These are phyloP conservation scores for Cymbidium sinense DNA, from an alignment of 106 monocot genomes.

Conservation along the genomic window DNA sequence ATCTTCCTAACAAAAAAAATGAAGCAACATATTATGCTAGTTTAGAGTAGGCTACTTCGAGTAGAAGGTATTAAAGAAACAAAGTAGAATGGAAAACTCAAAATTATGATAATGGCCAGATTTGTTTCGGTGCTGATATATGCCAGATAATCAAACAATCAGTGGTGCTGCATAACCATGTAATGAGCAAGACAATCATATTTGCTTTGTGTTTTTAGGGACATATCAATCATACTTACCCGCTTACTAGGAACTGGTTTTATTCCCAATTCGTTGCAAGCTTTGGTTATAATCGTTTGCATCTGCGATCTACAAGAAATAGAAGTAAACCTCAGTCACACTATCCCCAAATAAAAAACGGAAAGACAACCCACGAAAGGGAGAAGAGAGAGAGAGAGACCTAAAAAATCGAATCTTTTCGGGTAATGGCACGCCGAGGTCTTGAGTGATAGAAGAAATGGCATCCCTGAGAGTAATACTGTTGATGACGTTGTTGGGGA, in stretches of 20 bases:
- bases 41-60: no score
- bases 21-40: no score
- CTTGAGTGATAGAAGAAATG: slow-evolving; percentile 38
- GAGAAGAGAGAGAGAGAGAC: slow-evolving; percentile 2
- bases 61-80: no score
- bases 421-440: slow-evolving; percentile 65
- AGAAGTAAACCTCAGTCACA: not conserved
- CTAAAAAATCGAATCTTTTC: slow-evolving; percentile 90
- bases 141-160: no score
- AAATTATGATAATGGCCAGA: no score
- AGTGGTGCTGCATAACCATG: no score
- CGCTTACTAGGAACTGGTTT: slow-evolving; percentile 83
- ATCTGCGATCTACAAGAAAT: slow-evolving; percentile 71
- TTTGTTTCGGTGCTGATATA: no score
- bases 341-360: not conserved
- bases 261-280: slow-evolving; percentile 82
- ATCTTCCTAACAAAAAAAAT: no score
- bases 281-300: slow-evolving; percentile 89
- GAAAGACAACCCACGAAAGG: not conserved
- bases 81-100: no score
- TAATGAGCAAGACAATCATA: no score
- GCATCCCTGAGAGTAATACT: slow-evolving; percentile 88
- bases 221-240: slow-evolving; percentile 23
- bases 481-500: slow-evolving; percentile 96
- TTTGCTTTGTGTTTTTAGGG: no score